Evolutionary conservation across 768 basidiomycete species (phyloP), one percentile per base, ranked within the genome.

Genomic region (Suillus bovinus): DNA sequence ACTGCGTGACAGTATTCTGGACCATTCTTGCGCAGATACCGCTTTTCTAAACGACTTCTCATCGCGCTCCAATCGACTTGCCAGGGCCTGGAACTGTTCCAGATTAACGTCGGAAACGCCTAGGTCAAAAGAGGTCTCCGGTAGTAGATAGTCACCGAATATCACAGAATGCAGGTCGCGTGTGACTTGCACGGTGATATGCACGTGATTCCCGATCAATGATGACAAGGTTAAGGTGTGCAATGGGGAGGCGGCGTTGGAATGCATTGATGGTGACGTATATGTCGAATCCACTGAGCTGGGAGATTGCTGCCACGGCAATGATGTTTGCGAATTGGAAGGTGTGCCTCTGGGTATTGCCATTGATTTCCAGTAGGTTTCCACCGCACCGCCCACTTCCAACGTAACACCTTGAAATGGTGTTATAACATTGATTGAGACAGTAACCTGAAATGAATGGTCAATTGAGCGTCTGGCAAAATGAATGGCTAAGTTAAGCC

Each of bases 321-420:
- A 75, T 59, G 72, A 74, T 50, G 70, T 77, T 66, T 74, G 77
- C 73, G 61, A 72, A 71, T 59, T 68, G 70, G 65, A 70, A 59
- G 55, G 70, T 59, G 50, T 73, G 58, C 71, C 67, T 65, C 71
- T 70, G 10, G 72, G 65, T 55, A 74, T 20, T 66, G 75, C 66
- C 72, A 76, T 17, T 76, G 95, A 96, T 77, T 98, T 99, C 97
- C 97, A 99, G 74, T 99, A 99, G 0, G 96, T 99, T 78, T 99
- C 96, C 33, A 99, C 85, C 58, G 92, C 88, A 29, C 97, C 96
- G 27, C 95, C 96, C 60, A 98, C 90, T 76, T 96, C 93, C 14
- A 99, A 82, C 61, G 94, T 94, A 55, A 94, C 93, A 3, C 93
- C 94, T 61, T 89, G 86, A 77, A 99, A 99, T 1, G 94, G 91